A percentile compares a stretch with the other conserved stretches of the same genome.
phyloP scores from a whole-genome alignment of 2,329 filamentous ascomycete genomes.

The Xylaria sp. region DNA sequence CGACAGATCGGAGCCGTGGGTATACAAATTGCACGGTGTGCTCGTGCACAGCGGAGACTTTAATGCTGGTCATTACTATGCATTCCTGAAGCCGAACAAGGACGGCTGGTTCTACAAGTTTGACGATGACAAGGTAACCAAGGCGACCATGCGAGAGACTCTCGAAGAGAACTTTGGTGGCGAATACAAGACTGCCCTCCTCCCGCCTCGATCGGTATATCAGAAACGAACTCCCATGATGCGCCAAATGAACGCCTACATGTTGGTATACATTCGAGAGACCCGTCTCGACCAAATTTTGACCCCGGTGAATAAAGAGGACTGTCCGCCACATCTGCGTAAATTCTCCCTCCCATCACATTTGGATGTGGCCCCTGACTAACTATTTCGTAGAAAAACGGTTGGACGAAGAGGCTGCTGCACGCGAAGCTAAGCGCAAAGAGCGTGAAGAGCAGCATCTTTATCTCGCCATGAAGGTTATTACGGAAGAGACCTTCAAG shows the following conservation, averaged over 20 bases:
- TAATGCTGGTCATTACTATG: conserved; percentile 97
- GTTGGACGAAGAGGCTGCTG: conserved; percentile 75
- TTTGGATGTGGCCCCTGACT: conserved; percentile 5
- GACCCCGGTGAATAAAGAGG: conserved; percentile 65
- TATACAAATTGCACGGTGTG: conserved; percentile 90
- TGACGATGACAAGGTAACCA: conserved; percentile 95
- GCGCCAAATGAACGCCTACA: conserved; percentile 83
- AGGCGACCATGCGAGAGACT: conserved; percentile 83
- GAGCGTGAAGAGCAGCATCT: conserved; percentile 93
- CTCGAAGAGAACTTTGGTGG: conserved; percentile 96
- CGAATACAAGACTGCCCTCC: conserved; percentile 59
- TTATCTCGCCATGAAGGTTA: conserved; percentile 78
- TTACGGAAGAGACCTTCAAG: conserved; percentile 76
- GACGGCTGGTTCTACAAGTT: conserved; percentile 96
- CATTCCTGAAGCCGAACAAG: conserved; percentile 88
- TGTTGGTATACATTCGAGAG: conserved; percentile 96
- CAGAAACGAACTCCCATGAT: conserved; percentile 55
- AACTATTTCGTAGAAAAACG: conserved; percentile 51
- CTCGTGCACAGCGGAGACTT: conserved; percentile 94
- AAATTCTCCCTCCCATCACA: conserved; percentile 35
- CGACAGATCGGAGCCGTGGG: conserved; percentile 82
- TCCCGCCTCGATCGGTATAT: conserved; percentile 41
- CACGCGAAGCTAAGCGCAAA: conserved; percentile 70
- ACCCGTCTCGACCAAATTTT: conserved; percentile 78
- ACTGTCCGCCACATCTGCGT: conserved; percentile 79